These are phyloP conservation scores for Geoglossum cookeanum DNA, from an alignment of 2,329 filamentous ascomycete genomes.

Conservation along the genomic window DNA sequence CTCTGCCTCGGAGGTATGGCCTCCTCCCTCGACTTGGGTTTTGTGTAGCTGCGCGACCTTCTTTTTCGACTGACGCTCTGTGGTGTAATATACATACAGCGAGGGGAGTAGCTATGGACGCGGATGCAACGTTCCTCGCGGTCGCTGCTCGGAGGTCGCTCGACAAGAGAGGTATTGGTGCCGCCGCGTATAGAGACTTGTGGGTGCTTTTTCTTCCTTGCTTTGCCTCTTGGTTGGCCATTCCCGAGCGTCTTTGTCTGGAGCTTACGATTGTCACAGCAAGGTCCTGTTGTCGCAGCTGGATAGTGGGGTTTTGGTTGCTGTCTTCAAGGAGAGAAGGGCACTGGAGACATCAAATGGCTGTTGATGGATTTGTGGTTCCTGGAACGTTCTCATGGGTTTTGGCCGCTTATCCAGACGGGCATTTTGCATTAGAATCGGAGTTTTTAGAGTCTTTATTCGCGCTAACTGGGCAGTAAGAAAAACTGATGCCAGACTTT, in stretches of 20 bases:
- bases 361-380: not conserved
- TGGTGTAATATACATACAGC: not conserved
- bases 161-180: not conserved
- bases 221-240: not conserved
- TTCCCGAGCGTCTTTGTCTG: not conserved
- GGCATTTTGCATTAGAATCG: not conserved
- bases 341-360: not conserved
- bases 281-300: slow-evolving; percentile 1
- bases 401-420: not conserved
- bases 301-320: not conserved
- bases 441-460: not conserved
- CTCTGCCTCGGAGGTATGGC: slow-evolving; percentile 2
- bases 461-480: not conserved
- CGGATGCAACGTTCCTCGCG: not conserved
- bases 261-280: not conserved
- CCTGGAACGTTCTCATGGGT: not conserved
- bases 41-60: too few relatives aligned
- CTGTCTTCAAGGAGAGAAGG: not conserved
- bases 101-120: not conserved
- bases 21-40: not conserved
- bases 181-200: not conserved
- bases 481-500: not conserved
- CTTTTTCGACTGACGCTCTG: not conserved
- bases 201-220: not conserved
- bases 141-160: not conserved